Evolutionary conservation across 805 yeast species (phyloP).

Genomic region (Candida cerambycidarum): DNA sequence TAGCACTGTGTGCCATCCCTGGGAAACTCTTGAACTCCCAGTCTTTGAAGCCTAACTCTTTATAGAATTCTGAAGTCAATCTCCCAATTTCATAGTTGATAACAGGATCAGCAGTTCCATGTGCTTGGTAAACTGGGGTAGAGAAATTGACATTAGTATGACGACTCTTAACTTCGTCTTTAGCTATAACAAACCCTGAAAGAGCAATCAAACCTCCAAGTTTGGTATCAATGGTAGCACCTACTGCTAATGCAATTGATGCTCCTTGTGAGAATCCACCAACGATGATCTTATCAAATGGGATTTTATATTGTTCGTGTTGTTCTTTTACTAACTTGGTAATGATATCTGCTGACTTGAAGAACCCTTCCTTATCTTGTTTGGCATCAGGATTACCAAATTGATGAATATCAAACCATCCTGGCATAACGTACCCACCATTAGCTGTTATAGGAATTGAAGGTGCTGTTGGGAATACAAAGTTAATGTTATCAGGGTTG

Average conservation of each 20-base stretch:
- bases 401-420: slow-evolving; percentile 80
- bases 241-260: slow-evolving; percentile 66
- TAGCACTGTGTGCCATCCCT: slow-evolving; percentile 68
- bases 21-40: slow-evolving; percentile 51
- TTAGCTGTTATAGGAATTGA: slow-evolving; percentile 63
- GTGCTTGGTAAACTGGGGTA: slow-evolving; percentile 86
- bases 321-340: slow-evolving; percentile 52
- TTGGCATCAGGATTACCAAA: slow-evolving; percentile 48
- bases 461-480: slow-evolving; percentile 93
- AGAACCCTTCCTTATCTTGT: slow-evolving; percentile 56
- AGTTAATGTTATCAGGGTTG: slow-evolving; percentile 53
- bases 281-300: slow-evolving; percentile 68
- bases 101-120: slow-evolving; percentile 77
- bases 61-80: slow-evolving; percentile 44
- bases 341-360: slow-evolving; percentile 44
- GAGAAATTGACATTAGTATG: slow-evolving; percentile 40
- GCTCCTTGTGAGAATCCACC: slow-evolving; percentile 98
- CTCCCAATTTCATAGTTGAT: slow-evolving; percentile 45
- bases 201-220: slow-evolving; percentile 77
- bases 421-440: slow-evolving; percentile 67
- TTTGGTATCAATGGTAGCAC: slow-evolving; percentile 53
- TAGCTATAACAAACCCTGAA: slow-evolving; percentile 68
- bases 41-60: slow-evolving; percentile 43
- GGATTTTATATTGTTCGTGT: slow-evolving; percentile 48
- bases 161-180: slow-evolving; percentile 13